Conservation (phyloP, 1,284 basidiomycete genomes). For the Cutaneotrichosporon daszewskae region DNA sequence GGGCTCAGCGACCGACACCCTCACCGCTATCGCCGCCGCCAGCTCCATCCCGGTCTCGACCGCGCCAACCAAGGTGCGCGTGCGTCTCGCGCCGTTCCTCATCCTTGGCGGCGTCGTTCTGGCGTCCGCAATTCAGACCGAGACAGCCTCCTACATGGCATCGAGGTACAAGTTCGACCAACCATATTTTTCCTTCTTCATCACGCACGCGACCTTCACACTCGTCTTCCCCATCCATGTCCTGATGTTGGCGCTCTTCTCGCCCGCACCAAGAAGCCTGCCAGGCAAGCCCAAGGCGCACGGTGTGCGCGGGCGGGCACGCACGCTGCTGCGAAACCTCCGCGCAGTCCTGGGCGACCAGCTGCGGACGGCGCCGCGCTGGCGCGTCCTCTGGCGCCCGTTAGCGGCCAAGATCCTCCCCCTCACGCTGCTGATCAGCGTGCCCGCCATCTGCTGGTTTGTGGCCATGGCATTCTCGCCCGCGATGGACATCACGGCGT, state of each 20-base stretch:
- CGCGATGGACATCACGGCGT: constrained; percentile 40
- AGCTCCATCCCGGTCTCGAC: no score
- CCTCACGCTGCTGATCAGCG: constrained; percentile 32
- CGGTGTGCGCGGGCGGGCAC: background rate
- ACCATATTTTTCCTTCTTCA: constrained; percentile 46
- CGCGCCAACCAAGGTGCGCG: background rate
- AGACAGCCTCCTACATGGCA: constrained; percentile 36
- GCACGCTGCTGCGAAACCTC: constrained; percentile 11
- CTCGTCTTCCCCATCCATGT: constrained; percentile 42
- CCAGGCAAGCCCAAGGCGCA: background rate
- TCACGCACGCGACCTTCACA: constrained; percentile 46
- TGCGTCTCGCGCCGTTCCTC: constrained; percentile 28
- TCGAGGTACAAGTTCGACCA: constrained; percentile 33
- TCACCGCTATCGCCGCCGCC: no score
- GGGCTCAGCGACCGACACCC: no score
- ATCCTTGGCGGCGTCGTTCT: constrained; percentile 41
- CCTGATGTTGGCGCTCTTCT: constrained; percentile 17
- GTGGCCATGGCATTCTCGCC: constrained; percentile 35
- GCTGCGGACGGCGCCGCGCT: constrained; percentile 17
- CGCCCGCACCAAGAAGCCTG: no score
- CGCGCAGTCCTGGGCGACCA: constrained; percentile 17
- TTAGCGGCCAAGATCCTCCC: constrained; percentile 26
- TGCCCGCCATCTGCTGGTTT: constrained; percentile 40
- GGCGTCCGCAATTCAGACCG: constrained; percentile 42
- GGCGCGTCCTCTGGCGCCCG: constrained; percentile 21